phyloP scores from a whole-genome alignment of 176 grass and related monocot genomes.

The Poa annua region DNA sequence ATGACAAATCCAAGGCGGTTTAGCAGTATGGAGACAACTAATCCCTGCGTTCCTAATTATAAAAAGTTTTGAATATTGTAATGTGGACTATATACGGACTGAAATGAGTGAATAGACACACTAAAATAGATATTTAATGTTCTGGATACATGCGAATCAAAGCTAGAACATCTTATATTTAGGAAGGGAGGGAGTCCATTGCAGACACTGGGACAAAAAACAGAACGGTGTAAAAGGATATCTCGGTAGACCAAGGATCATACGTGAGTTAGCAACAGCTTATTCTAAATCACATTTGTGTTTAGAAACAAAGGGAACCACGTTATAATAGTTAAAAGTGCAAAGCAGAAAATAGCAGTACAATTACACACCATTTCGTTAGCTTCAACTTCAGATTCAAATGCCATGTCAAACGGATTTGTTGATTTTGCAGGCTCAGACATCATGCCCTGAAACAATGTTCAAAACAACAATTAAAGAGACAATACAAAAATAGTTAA shows the following conservation, averaged over 20 bases:
- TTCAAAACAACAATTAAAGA: constrained; percentile 30
- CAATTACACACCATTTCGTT: constrained; percentile 56
- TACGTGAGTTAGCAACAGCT: not conserved
- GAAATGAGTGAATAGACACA: too few species aligned
- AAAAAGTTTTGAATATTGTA: too few species aligned
- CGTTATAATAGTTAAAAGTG: not conserved
- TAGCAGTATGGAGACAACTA: not conserved
- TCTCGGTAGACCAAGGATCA: constrained; percentile 16
- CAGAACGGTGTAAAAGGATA: not conserved
- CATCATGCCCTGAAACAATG: constrained; percentile 52
- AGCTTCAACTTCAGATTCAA: constrained; percentile 54
- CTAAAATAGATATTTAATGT: too few species aligned
- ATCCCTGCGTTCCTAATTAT: too few species aligned
- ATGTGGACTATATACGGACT: too few species aligned
- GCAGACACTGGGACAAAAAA: constrained; percentile 5
- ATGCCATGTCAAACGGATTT: constrained; percentile 87
- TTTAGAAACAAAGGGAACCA: constrained; percentile 20
- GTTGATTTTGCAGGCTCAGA: constrained; percentile 63
- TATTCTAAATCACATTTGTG: not conserved
- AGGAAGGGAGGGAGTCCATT: not conserved
- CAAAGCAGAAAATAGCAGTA: not conserved
- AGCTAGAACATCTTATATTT: too few species aligned
- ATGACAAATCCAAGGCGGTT: constrained; percentile 7
- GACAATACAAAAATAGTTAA: constrained; percentile 3
- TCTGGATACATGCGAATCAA: too few species aligned